Percentiles rank a stretch among this genome's conserved stretches.
Evolutionary conservation across 305 asterid species (phyloP).

Genomic region (Rubia occidens): DNA sequence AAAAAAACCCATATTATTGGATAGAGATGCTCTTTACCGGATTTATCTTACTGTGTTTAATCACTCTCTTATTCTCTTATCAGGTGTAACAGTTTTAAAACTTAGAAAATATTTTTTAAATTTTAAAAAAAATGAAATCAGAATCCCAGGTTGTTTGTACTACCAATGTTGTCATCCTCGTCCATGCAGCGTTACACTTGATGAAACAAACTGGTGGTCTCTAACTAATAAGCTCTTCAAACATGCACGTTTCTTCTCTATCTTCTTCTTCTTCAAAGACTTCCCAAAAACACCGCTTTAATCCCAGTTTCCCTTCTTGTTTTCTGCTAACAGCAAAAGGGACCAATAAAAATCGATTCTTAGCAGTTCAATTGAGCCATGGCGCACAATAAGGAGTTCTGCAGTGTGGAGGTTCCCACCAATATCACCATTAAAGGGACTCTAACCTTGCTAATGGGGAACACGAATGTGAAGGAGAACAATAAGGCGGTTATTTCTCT

Average conservation of each 20-base stretch:
- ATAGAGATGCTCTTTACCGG: no score
- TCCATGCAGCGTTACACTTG: constrained; percentile 14
- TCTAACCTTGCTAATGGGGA: constrained; percentile 25
- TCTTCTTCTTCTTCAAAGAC: not conserved
- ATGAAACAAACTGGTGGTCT: not conserved
- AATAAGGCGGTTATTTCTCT: constrained; percentile 23
- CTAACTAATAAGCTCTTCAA: not conserved
- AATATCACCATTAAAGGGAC: constrained; percentile 29
- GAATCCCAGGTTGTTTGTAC: not conserved
- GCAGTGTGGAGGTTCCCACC: constrained; percentile 8
- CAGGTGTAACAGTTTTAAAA: no score
- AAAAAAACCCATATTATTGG: no score
- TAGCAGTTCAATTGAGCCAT: constrained; percentile 2
- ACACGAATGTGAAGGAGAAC: constrained; percentile 6
- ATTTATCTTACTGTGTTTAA: no score
- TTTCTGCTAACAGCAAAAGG: not conserved
- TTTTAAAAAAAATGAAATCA: no score
- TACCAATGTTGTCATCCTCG: not conserved
- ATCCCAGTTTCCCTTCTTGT: not conserved
- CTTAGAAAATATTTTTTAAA: no score
- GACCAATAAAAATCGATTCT: not conserved
- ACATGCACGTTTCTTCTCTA: constrained; percentile 1
- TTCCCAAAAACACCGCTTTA: not conserved
- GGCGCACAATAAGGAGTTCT: constrained; percentile 11
- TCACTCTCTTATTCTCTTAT: no score